Evolutionary conservation across 164 flowering plant species (phyloP), one percentile per base, ranked within the genome.

Genomic region (Santalum album): DNA sequence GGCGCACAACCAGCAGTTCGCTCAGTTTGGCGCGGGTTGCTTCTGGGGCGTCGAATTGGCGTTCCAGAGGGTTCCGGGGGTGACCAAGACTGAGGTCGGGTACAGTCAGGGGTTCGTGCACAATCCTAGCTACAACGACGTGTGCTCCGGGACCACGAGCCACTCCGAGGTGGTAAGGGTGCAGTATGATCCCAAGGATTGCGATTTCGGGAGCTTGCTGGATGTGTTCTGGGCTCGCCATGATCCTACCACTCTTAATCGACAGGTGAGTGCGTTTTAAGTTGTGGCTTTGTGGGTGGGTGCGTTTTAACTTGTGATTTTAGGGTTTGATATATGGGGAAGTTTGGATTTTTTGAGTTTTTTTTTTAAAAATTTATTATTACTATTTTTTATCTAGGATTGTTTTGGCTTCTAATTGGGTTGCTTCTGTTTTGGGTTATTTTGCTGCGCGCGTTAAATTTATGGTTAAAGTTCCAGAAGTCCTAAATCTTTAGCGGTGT

Each of bases 1-100:
- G 0, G 82, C 78, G 4, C 80, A 94, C 0, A 90, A 86, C 0
- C 90, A 80, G 62, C 69, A 75, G 58, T 87, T 87, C 57, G 82
- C 80, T 9, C 86, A 84, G 61, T 76, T 90, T 63, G 98, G 91
- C 0, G 91, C 90, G 2, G 98, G 98, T 0, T 90, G 96, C 63
- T 90, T 87, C 60, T 90, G 96, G 98, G 91, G 96, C 1, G 90
- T 85, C 1, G 98, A 90, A 55, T 62, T 90, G 50, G 94, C 83
- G 19, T 90, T 72, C 32, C 94, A 90, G 79, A 77, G 97, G 51
- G 79, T 80, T 1, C 76, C 83, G 0, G 96, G 96, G 40, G 95
- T 87, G 5, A 69, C 79, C 22, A 78, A 73, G 65, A 87, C 98
- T 1, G 96, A 91, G 56, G 98, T 84, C 12, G 98, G 98, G 7